Evolutionary conservation across 176 grass and related monocot genomes (phyloP).

Genomic region (Neostapfia colusana): DNA sequence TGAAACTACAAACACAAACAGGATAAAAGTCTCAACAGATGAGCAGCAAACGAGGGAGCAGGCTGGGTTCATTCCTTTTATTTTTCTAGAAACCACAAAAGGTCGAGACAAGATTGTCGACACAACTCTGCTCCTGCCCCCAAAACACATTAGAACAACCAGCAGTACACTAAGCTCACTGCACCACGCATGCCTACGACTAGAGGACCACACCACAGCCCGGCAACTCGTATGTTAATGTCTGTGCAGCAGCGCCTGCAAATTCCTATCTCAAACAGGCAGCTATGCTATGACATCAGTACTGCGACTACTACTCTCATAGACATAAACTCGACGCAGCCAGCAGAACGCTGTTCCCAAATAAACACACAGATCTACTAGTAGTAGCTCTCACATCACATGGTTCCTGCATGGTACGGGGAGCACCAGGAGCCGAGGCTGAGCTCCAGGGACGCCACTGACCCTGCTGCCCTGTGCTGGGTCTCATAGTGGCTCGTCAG

Average conservation of each 20-base stretch:
- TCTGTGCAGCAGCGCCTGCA: background rate
- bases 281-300: slow-evolving; percentile 31
- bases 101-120: slow-evolving; percentile 34
- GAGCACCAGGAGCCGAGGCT: slow-evolving; percentile 52
- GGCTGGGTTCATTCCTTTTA: background rate
- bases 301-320: background rate
- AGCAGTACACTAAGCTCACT: slow-evolving; percentile 22
- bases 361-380: background rate
- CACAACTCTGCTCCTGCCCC: slow-evolving; percentile 23
- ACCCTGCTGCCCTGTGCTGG: background rate
- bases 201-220: slow-evolving; percentile 33
- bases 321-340: background rate
- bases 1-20: slow-evolving; percentile 23
- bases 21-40: slow-evolving; percentile 25
- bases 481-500: slow-evolving; percentile 21
- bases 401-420: slow-evolving; percentile 50
- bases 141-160: slow-evolving; percentile 6
- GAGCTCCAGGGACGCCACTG: slow-evolving; percentile 59
- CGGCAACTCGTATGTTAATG: slow-evolving; percentile 29
- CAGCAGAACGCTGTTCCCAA: background rate
- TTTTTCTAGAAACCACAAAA: slow-evolving; percentile 32
- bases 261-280: background rate
- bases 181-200: slow-evolving; percentile 3
- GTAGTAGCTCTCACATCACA: slow-evolving; percentile 36
- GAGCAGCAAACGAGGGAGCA: background rate